Evolutionary conservation across 2,329 filamentous ascomycete species (phyloP).

Genomic region (Ilyonectria robusta): DNA sequence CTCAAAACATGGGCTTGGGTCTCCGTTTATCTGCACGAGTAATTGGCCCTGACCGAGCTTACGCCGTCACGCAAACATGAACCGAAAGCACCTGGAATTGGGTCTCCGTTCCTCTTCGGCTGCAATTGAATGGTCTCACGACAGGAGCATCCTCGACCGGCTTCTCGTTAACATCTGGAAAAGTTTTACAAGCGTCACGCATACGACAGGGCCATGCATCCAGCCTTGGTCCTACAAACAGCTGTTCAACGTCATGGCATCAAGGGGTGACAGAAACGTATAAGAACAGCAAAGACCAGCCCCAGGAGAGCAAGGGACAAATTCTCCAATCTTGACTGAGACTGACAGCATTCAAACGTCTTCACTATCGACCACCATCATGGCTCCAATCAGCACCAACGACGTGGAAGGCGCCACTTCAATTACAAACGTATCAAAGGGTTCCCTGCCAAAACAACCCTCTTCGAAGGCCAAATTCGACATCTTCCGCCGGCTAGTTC

Average conservation of each 20-base stretch:
- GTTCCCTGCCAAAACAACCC: not conserved
- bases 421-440: not conserved
- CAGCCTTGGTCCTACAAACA: too few relatives aligned
- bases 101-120: not conserved
- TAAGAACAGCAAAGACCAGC: not conserved
- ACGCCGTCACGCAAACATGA: not conserved
- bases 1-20: not conserved
- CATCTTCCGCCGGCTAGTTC: conserved; percentile 15
- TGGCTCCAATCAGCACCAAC: not conserved
- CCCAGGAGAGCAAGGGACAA: not conserved
- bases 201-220: not conserved
- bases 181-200: not conserved
- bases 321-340: not conserved
- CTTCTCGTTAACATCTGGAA: not conserved
- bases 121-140: not conserved
- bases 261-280: not conserved
- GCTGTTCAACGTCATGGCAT: not conserved
- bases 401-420: not conserved
- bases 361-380: not conserved
- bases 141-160: not conserved
- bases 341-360: not conserved
- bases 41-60: not conserved
- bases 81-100: not conserved
- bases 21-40: not conserved
- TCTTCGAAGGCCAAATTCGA: not conserved